These are phyloP conservation scores for Colletotrichum sp. DNA, from an alignment of 2,329 filamentous ascomycete genomes.

Conservation along the genomic window DNA sequence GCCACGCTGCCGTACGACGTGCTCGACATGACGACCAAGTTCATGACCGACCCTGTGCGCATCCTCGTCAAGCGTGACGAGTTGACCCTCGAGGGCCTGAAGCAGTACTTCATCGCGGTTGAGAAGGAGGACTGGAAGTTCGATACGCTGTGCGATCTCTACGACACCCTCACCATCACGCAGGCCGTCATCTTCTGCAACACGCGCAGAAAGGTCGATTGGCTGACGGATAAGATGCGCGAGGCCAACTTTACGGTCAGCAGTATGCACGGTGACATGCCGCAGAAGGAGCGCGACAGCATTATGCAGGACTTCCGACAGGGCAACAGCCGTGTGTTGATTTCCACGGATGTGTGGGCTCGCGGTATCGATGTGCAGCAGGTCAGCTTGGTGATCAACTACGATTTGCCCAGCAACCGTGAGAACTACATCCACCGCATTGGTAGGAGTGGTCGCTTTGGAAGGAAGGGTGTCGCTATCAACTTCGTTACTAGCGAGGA, in stretches of 20 bases:
- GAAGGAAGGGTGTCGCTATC: constrained; percentile 98
- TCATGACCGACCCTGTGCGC: constrained; percentile 97
- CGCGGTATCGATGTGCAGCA: constrained; percentile 99
- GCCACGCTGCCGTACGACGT: constrained; percentile 98
- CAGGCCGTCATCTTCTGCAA: constrained; percentile 99
- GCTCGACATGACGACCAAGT: constrained; percentile 98
- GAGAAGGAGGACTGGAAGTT: constrained; percentile 99
- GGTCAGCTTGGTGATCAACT: constrained; percentile 98
- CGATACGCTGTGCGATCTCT: constrained; percentile 96
- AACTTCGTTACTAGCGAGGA: constrained; percentile 99
- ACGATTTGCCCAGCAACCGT: constrained; percentile 96
- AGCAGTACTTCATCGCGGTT: constrained; percentile 99
- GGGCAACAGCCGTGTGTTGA: constrained; percentile 93
- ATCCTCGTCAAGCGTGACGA: constrained; percentile 99
- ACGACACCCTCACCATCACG: constrained; percentile 97
- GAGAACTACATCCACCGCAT: constrained; percentile 99
- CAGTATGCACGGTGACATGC: constrained; percentile 99
- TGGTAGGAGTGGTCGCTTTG: constrained; percentile 92
- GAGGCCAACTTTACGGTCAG: constrained; percentile 98
- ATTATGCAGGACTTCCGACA: constrained; percentile 99
- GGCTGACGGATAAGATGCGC: constrained; percentile 99
- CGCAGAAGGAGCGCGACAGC: constrained; percentile 95
- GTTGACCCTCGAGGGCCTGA: constrained; percentile 93
- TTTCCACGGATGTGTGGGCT: constrained; percentile 97
- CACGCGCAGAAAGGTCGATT: constrained; percentile 98